A percentile compares a stretch with the other conserved stretches of the same genome.
Conservation (phyloP, 1,139 yeast species). For the Saccharomyces hybrid region DNA sequence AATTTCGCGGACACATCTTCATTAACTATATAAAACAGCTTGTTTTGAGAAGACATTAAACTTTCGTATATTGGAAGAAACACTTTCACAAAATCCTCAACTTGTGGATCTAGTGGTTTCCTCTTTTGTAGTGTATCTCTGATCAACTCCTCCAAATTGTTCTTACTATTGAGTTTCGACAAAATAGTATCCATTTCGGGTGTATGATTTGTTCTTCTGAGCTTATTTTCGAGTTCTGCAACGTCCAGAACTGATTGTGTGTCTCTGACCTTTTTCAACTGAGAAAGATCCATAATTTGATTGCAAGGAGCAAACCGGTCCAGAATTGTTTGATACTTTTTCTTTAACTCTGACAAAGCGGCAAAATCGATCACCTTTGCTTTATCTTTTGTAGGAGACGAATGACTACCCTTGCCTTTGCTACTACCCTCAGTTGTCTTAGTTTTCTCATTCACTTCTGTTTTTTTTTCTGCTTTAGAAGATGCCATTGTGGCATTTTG, state of each 20-base stretch:
- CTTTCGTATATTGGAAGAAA: not conserved
- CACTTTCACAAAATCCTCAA: not conserved
- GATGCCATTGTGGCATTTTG: not conserved
- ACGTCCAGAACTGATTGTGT: conserved; percentile 5
- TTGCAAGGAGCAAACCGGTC: not conserved
- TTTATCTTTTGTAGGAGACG: not conserved
- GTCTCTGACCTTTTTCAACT: not conserved
- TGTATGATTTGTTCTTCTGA: conserved; percentile 3
- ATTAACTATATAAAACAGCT: conserved; percentile 77
- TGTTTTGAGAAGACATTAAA: conserved; percentile 4
- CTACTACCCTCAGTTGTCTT: not conserved
- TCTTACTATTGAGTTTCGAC: conserved; percentile 2
- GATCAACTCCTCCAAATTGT: conserved; percentile 1
- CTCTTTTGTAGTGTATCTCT: not conserved
- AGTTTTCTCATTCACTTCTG: not conserved
- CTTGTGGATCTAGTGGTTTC: not conserved
- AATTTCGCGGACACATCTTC: conserved; percentile 94
- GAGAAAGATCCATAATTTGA: not conserved
- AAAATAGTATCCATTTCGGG: not conserved
- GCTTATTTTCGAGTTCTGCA: conserved; percentile 7
- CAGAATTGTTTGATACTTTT: not conserved
- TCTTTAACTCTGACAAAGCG: not conserved
- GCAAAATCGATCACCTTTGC: not conserved
- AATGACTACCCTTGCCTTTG: not conserved
- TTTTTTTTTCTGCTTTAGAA: not conserved